A percentile compares a stretch with the other conserved stretches of the same genome.
Evolutionary conservation across 2,329 filamentous ascomycete species (phyloP).

Genomic region (Didymellaceae sp.): DNA sequence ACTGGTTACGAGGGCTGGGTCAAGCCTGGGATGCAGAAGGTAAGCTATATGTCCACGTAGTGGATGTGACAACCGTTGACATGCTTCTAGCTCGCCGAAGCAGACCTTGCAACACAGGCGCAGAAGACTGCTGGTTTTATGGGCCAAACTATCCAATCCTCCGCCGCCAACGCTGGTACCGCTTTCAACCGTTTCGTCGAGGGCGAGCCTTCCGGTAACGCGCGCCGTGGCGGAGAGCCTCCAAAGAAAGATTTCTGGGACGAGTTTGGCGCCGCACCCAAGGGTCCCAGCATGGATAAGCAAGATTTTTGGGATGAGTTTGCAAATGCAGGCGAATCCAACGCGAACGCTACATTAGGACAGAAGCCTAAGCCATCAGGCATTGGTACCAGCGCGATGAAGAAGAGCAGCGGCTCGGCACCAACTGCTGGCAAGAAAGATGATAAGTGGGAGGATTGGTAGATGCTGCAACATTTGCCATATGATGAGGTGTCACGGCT

Average conservation of each 20-base stretch:
- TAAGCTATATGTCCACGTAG: conserved; percentile 45
- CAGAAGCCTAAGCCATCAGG: conserved; percentile 53
- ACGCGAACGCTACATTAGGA: conserved; percentile 33
- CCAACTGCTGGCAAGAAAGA: conserved; percentile 55
- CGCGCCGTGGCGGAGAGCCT: conserved; percentile 53
- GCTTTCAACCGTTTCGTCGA: conserved; percentile 89
- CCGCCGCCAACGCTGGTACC: conserved; percentile 77
- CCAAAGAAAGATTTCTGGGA: conserved; percentile 67
- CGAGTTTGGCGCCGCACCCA: conserved; percentile 72
- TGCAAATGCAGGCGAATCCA: conserved; percentile 41
- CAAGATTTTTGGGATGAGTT: conserved; percentile 62
- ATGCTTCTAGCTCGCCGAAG: conserved; percentile 72
- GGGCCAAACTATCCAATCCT: conserved; percentile 67
- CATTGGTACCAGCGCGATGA: conserved; percentile 71
- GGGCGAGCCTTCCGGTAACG: conserved; percentile 55
- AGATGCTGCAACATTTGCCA: conserved; percentile 8
- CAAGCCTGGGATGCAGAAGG: conserved; percentile 88
- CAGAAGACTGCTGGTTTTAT: conserved; percentile 61
- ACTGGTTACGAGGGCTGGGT: conserved; percentile 90
- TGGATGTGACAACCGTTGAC: neutral
- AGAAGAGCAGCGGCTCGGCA: conserved; percentile 50
- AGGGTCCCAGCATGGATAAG: conserved; percentile 56
- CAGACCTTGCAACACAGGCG: conserved; percentile 63
- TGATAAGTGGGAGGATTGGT: conserved; percentile 65
- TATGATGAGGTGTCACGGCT: neutral